These are phyloP conservation scores for Escovopsis sp. DNA, from an alignment of 2,329 filamentous ascomycete species.

Conservation along the genomic window DNA sequence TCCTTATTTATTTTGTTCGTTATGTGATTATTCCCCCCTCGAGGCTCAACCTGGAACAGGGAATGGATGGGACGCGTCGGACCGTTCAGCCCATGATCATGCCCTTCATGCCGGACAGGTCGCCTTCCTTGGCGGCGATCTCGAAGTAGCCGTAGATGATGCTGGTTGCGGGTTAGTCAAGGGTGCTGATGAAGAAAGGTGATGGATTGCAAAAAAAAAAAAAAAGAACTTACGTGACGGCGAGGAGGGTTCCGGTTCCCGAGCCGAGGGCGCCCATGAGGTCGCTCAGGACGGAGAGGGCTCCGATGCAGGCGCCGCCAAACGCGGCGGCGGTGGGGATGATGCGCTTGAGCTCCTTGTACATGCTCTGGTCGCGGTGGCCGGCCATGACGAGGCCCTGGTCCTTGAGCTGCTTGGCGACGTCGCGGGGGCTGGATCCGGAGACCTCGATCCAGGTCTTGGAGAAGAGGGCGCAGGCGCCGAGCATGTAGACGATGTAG, in stretches of 20 bases:
- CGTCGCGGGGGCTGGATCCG: constrained; percentile 90
- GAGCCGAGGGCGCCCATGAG: constrained; percentile 91
- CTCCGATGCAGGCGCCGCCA: constrained; percentile 97
- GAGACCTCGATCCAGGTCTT: constrained; percentile 99
- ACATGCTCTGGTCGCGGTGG: constrained; percentile 99
- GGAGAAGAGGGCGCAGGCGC: constrained; percentile 94
- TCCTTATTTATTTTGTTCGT: too few species aligned
- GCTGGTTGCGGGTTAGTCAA: constrained; percentile 33
- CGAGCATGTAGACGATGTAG: constrained; percentile 96
- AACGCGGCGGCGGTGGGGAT: constrained; percentile 97
- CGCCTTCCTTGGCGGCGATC: constrained; percentile 96
- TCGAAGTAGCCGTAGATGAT: constrained; percentile 99
- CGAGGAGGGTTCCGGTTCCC: constrained; percentile 93
- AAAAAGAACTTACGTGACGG: constrained; percentile 74
- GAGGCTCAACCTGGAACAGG: too few species aligned
- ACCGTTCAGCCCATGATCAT: constrained; percentile 51
- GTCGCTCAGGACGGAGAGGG: constrained; percentile 87
- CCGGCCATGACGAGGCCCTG: constrained; percentile 99
- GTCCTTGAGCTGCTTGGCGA: constrained; percentile 99
- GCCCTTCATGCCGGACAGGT: constrained; percentile 69
- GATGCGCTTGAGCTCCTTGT: constrained; percentile 98
- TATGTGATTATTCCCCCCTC: too few species aligned
- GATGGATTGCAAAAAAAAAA: background rate
- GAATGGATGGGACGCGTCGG: background rate
- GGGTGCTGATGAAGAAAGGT: too few species aligned